Evolutionary conservation across 1,284 basidiomycete species (phyloP), one percentile per base, ranked within the genome.

Genomic region (Ustilago crameri): DNA sequence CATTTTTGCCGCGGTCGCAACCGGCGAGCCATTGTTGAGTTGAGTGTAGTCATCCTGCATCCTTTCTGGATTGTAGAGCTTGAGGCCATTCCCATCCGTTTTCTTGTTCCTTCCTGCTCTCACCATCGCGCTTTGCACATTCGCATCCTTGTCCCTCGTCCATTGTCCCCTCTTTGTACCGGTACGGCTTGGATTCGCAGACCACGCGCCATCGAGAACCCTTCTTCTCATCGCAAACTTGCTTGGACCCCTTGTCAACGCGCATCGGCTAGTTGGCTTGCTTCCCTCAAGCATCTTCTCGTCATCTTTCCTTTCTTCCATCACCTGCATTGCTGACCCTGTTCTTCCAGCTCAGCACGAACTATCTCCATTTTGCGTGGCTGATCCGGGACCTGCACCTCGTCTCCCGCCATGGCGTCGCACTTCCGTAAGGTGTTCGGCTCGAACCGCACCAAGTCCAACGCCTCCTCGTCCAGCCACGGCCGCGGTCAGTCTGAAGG

Each of bases 391-490:
- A 45, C 37, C 41, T 61, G 58, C 34, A 23, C 38, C 50, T 44
- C 38, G 41, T 26, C 23, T 44, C 38, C 35, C 42, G 53, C 20
- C 27, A 71, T 73, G 70, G 70, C 70, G 41, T 73, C 70, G 42
- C 61, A 61, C 24, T 50, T 73, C 32, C 64, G 65, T 26, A 68
- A 73, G 65, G 70, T 73, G 49, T 73, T 73, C 60, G 70, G 70
- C 65, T 73, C 65, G 4, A 37, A 61, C 58, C 70, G 70, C 57
- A 55, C 70, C 24, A 73, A 73, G 58, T 65, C 69, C 42, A 60
- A 60, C 37, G 56, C 56, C 43, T 69, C 67, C 3, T 37, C 47
- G 23, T 54, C 70, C 5, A 52, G 46, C 24, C 64, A 67, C 42
- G 53, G 56, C 40, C 56, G 57, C 23, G 40, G 44, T 26, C 56